phyloP scores from a whole-genome alignment of 306 rosid genomes.

The Gynostemma pentaphyllum region DNA sequence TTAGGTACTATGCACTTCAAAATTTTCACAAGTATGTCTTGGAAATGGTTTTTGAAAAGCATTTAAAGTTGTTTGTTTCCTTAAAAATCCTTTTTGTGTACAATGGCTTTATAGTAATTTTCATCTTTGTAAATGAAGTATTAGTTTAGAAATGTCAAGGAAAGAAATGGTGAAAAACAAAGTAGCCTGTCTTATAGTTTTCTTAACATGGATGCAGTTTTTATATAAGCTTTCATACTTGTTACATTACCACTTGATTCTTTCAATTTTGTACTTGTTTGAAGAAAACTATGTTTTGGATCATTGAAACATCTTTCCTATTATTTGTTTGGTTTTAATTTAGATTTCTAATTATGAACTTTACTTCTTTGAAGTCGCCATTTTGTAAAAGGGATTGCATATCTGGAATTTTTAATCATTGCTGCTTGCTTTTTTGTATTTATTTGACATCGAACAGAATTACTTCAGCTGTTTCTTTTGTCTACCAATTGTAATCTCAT shows the following conservation, averaged over 20 bases:
- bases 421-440: neutral
- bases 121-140: neutral
- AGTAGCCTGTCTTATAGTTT: neutral
- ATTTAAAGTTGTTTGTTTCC: too few relatives aligned
- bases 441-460: conserved; percentile 45
- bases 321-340: neutral
- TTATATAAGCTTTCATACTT: neutral
- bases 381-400: neutral
- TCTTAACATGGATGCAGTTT: neutral
- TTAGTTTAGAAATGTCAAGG: neutral
- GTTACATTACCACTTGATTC: neutral
- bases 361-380: neutral
- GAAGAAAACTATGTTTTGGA: neutral
- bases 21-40: too few relatives aligned
- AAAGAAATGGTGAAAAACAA: neutral
- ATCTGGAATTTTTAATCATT: neutral
- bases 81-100: too few relatives aligned
- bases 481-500: conserved; percentile 79
- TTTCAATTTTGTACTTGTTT: neutral
- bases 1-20: too few relatives aligned
- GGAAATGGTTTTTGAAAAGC: too few relatives aligned
- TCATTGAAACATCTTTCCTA: neutral
- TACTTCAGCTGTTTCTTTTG: conserved; percentile 90
- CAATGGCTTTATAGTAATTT: neutral
- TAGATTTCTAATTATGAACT: neutral